Conservation (phyloP, 2,329 filamentous ascomycete genomes). For the Fusarium caatingaense region DNA sequence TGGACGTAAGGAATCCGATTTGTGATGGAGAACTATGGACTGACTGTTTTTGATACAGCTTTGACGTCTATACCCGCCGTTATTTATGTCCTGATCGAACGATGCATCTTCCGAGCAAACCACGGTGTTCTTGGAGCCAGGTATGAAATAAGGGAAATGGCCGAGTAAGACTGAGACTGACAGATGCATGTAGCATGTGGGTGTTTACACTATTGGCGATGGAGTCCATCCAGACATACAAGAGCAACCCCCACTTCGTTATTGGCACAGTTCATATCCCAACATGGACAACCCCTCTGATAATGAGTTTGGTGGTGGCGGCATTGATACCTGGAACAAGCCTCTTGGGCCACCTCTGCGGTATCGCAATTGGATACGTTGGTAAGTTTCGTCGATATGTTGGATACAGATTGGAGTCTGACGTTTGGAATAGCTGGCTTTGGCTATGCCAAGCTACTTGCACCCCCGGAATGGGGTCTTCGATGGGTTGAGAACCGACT, state of each 20-base stretch:
- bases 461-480: slow-evolving; percentile 87
- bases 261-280: slow-evolving; percentile 76
- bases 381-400: slow-evolving; percentile 66
- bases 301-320: slow-evolving; percentile 77
- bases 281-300: slow-evolving; percentile 90
- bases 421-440: slow-evolving; percentile 71
- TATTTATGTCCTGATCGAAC: slow-evolving; percentile 83
- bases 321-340: slow-evolving; percentile 85
- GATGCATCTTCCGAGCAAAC: slow-evolving; percentile 76
- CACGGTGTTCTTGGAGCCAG: slow-evolving; percentile 84
- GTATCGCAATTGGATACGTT: slow-evolving; percentile 84
- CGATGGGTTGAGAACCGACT: slow-evolving; percentile 90
- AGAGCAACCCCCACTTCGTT: slow-evolving; percentile 80
- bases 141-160: slow-evolving; percentile 58
- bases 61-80: slow-evolving; percentile 84
- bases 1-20: slow-evolving; percentile 75
- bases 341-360: slow-evolving; percentile 87
- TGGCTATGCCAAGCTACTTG: slow-evolving; percentile 88
- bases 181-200: slow-evolving; percentile 74
- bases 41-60: slow-evolving; percentile 59
- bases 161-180: background rate
- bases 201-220: slow-evolving; percentile 87
- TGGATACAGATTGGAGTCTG: background rate
- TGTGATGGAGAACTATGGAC: background rate
- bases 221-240: slow-evolving; percentile 88